Evolutionary conservation across 768 basidiomycete genomes (phyloP).

Genomic region (Suillus bovinus): DNA sequence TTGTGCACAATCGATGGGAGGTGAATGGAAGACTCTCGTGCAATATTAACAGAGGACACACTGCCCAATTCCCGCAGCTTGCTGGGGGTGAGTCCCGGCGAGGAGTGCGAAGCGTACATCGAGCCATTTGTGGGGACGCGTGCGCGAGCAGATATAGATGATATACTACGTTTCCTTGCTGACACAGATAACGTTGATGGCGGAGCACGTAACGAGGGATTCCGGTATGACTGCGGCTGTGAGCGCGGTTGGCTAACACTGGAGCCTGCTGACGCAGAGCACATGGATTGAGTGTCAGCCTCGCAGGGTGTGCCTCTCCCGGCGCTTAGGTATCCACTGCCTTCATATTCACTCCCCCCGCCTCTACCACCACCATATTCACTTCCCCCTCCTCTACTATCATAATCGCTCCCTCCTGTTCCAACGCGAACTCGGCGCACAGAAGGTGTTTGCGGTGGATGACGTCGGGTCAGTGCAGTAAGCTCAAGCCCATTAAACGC

Average conservation of each 20-base stretch:
- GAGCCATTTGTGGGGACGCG: slow-evolving; percentile 20
- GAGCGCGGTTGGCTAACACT: slow-evolving; percentile 48
- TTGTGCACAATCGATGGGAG: slow-evolving; percentile 48
- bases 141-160: slow-evolving; percentile 56
- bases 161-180: slow-evolving; percentile 58
- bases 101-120: slow-evolving; percentile 35
- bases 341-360: slow-evolving; percentile 27
- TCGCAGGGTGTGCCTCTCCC: slow-evolving; percentile 39
- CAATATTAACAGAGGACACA: slow-evolving; percentile 50
- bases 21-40: slow-evolving; percentile 38
- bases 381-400: slow-evolving; percentile 16
- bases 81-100: slow-evolving; percentile 30
- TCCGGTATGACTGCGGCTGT: slow-evolving; percentile 34
- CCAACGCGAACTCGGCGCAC: slow-evolving; percentile 23
- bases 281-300: slow-evolving; percentile 51
- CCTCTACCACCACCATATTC: slow-evolving; percentile 20
- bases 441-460: slow-evolving; percentile 32
- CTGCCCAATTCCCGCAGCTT: slow-evolving; percentile 38
- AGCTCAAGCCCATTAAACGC: slow-evolving; percentile 81
- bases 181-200: slow-evolving; percentile 30
- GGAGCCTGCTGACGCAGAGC: slow-evolving; percentile 54
- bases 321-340: slow-evolving; percentile 20
- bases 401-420: slow-evolving; percentile 26
- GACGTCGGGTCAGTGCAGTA: slow-evolving; percentile 53
- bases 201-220: slow-evolving; percentile 36